phyloP scores from a whole-genome alignment of 495 filamentous ascomycete genomes.

The Penicillium verhagenii region DNA sequence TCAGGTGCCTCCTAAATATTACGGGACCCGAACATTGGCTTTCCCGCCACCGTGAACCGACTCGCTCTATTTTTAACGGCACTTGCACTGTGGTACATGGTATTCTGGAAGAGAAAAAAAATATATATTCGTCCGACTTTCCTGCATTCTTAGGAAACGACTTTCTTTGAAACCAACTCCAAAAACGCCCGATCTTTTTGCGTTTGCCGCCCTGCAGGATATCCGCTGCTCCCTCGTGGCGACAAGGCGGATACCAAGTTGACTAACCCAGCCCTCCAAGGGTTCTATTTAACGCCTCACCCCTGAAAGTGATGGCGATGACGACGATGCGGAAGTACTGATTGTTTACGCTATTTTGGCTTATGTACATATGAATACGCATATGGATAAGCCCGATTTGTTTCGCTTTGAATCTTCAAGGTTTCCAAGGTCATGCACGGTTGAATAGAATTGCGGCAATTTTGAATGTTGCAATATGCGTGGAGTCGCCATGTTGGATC shows the following conservation, averaged over 20 bases:
- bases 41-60: slow-evolving; percentile 24
- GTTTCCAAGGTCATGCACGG: not conserved
- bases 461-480: not conserved
- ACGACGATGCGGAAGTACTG: no score
- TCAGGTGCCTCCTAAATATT: slow-evolving; percentile 40
- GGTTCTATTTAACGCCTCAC: not conserved
- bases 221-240: slow-evolving; percentile 17
- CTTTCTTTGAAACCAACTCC: not conserved
- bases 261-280: not conserved
- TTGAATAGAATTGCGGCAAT: not conserved
- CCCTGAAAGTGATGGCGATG: not conserved
- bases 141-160: not conserved
- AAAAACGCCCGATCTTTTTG: not conserved
- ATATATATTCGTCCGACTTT: not conserved
- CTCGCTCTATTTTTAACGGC: slow-evolving; percentile 19
- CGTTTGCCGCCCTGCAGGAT: slow-evolving; percentile 8
- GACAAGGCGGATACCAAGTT: slow-evolving; percentile 2
- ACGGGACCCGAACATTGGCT: slow-evolving; percentile 23
- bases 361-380: no score
- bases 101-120: not conserved
- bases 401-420: not conserved
- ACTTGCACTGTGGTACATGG: slow-evolving; percentile 1
- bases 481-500: not conserved
- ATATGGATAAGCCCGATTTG: no score
- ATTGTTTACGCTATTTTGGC: no score